Conservation (phyloP, 2,329 filamentous ascomycete genomes). For the Metarhizium album region DNA sequence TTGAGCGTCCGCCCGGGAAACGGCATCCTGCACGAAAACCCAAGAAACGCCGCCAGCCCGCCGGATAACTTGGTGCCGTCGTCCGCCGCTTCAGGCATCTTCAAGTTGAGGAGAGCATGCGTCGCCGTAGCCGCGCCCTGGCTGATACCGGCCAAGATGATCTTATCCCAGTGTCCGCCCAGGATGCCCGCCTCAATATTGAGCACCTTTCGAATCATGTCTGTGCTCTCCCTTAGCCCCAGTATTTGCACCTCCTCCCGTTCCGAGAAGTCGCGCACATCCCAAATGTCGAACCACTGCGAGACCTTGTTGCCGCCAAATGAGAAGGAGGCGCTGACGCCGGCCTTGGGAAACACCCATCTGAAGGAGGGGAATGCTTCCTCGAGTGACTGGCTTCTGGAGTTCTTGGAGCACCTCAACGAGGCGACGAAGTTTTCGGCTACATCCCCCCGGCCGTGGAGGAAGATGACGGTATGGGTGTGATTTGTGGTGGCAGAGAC, state of each 20-base stretch:
- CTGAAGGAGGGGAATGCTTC: constrained; percentile 33
- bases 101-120: constrained; percentile 26
- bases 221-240: constrained; percentile 29
- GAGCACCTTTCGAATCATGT: constrained; percentile 21
- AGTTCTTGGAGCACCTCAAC: constrained; percentile 21
- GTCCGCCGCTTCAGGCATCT: constrained; percentile 9
- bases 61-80: neutral
- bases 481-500: constrained; percentile 15
- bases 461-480: constrained; percentile 33
- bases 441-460: constrained; percentile 34
- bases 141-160: constrained; percentile 36
- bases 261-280: constrained; percentile 27
- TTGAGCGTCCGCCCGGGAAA: constrained; percentile 21
- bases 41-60: constrained; percentile 24
- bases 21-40: constrained; percentile 26
- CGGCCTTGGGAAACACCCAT: constrained; percentile 39
- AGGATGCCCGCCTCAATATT: constrained; percentile 23
- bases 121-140: constrained; percentile 32
- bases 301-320: constrained; percentile 14
- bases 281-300: constrained; percentile 43
- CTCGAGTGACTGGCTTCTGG: constrained; percentile 21
- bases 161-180: constrained; percentile 24
- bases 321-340: constrained; percentile 17
- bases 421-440: constrained; percentile 21
- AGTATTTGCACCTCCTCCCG: constrained; percentile 30